Evolutionary conservation across 1,284 basidiomycete species (phyloP).

Genomic region (Exobasidium cylindrosporum): DNA sequence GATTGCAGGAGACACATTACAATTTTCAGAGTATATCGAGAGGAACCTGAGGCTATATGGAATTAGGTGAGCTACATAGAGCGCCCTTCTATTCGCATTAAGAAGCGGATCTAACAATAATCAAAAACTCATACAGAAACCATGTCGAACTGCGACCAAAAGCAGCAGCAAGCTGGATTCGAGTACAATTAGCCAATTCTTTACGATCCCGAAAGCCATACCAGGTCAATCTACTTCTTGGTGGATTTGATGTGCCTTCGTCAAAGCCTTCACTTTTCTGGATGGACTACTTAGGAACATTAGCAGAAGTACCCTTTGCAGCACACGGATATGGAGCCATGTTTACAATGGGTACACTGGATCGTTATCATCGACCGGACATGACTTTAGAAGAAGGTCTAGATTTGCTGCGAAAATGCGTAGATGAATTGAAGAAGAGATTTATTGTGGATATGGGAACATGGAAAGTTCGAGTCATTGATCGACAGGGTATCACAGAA

Average conservation of each 20-base stretch:
- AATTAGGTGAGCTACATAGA: slow-evolving; percentile 68
- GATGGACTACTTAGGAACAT: slow-evolving; percentile 92
- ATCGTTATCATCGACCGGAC: slow-evolving; percentile 73
- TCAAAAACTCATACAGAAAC: slow-evolving; percentile 37
- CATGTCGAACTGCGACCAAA: slow-evolving; percentile 81
- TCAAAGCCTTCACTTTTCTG: slow-evolving; percentile 76
- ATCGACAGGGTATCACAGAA: slow-evolving; percentile 80
- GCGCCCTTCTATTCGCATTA: too few species aligned
- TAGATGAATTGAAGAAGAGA: slow-evolving; percentile 81
- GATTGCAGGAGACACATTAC: slow-evolving; percentile 77
- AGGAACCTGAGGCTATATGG: slow-evolving; percentile 93
- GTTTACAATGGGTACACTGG: slow-evolving; percentile 86
- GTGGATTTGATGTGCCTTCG: slow-evolving; percentile 76
- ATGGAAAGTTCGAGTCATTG: slow-evolving; percentile 86
- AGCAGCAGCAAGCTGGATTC: slow-evolving; percentile 90
- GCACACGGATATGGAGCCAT: slow-evolving; percentile 94
- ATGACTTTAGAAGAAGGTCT: slow-evolving; percentile 79
- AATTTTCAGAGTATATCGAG: slow-evolving; percentile 94
- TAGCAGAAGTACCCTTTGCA: slow-evolving; percentile 82
- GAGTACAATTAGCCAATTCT: slow-evolving; percentile 81
- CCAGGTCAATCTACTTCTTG: slow-evolving; percentile 86
- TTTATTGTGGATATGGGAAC: slow-evolving; percentile 68
- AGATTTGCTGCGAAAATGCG: slow-evolving; percentile 76
- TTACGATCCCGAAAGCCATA: slow-evolving; percentile 85
- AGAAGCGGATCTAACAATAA: too few species aligned